Percentiles rank a stretch among this genome's conserved stretches.
phyloP scores from a whole-genome alignment of 208 protist species.

The Balamuthia mandrillaris region DNA sequence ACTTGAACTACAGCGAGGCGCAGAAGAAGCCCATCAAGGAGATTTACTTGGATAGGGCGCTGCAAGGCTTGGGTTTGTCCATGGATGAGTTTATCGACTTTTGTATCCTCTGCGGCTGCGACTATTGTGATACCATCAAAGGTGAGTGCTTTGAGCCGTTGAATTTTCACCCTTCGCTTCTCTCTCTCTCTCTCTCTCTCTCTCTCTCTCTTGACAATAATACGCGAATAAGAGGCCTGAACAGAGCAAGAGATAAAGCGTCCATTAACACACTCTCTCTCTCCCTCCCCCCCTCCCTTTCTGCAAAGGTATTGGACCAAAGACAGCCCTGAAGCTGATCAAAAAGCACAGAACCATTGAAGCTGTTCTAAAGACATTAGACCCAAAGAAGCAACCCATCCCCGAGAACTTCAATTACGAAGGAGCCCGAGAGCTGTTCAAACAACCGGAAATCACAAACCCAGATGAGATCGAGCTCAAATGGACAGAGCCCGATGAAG shows the following conservation, averaged over 20 bases:
- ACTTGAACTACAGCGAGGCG: constrained; percentile 90
- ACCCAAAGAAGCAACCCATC: background rate
- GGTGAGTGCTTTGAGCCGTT: no score
- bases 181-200: no score
- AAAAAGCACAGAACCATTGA: constrained; percentile 92
- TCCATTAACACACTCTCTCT: no score
- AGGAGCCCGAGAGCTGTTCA: background rate
- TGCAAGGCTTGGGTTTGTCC: constrained; percentile 58
- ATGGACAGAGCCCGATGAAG: constrained; percentile 93
- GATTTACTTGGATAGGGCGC: constrained; percentile 89
- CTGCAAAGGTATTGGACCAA: constrained; percentile 90
- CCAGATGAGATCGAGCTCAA: background rate
- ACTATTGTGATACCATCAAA: constrained; percentile 96
- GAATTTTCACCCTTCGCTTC: no score
- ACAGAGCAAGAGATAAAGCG: no score
- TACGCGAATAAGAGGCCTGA: no score
- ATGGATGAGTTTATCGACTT: constrained; percentile 54
- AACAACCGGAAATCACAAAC: background rate
- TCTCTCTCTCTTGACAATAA: no score
- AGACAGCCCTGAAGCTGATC: constrained; percentile 91
- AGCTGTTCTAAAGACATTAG: constrained; percentile 71
- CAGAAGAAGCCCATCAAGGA: constrained; percentile 92
- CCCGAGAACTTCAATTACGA: background rate
- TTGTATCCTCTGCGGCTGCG: constrained; percentile 96
- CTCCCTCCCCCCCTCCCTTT: background rate